A percentile compares a stretch with the other conserved stretches of the same genome.
These are phyloP conservation scores for Blastocladiella britannica DNA, from an alignment of 192 early-diverging fungal genomes.

Conservation along the genomic window DNA sequence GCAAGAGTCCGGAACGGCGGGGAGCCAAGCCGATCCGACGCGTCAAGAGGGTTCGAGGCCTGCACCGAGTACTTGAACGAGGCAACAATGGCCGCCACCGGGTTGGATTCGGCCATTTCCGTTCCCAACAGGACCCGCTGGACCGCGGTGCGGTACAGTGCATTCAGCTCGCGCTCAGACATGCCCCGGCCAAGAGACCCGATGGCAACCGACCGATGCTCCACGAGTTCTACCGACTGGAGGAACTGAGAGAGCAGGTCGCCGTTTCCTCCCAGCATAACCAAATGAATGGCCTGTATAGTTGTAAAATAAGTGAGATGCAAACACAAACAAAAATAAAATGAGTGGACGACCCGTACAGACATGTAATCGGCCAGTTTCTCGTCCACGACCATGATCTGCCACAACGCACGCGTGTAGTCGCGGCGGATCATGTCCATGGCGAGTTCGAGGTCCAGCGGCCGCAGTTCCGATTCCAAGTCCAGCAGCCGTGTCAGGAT, in stretches of 20 bases:
- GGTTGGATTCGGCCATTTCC: slow-evolving; percentile 2
- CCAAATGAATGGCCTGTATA: not conserved
- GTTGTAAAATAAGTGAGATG: not conserved
- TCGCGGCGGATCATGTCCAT: not conserved
- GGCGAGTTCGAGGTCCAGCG: not conserved
- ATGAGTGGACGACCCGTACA: not conserved
- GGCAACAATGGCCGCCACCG: slow-evolving; percentile 8
- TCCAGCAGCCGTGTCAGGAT: not conserved
- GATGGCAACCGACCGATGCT: slow-evolving; percentile 8
- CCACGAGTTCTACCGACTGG: not conserved
- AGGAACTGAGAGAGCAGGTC: not conserved
- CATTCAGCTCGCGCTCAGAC: slow-evolving; percentile 6
- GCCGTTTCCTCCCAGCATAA: not conserved
- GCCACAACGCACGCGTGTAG: not conserved
- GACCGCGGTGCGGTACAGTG: slow-evolving; percentile 9
- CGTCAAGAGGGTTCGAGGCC: slow-evolving; percentile 7
- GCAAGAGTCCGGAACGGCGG: not conserved
- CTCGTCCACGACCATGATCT: not conserved
- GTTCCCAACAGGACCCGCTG: no score
- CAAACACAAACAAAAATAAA: not conserved
- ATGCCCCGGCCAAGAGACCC: slow-evolving; percentile 10
- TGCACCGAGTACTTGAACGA: not conserved
- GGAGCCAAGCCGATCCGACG: slow-evolving; percentile 5
- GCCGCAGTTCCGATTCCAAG: not conserved
- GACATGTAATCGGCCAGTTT: not conserved